Evolutionary conservation across 2,329 filamentous ascomycete genomes (phyloP).

Genomic region (Aureobasidium namibiae): DNA sequence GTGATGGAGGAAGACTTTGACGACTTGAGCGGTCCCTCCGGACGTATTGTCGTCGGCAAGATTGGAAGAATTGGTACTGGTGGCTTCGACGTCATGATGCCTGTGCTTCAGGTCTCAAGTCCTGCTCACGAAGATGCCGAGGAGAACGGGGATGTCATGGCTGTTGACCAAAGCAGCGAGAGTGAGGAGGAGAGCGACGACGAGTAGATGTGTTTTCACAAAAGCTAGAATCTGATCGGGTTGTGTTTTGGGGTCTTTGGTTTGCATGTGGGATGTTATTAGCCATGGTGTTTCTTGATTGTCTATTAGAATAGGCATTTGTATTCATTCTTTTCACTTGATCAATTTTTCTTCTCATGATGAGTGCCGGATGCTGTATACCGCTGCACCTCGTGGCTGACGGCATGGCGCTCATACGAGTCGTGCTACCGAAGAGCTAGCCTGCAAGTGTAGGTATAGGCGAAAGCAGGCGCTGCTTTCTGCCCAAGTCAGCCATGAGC

Average conservation of each 20-base stretch:
- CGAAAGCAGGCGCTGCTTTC: background rate
- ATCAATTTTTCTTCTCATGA: background rate
- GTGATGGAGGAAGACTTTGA: constrained; percentile 87
- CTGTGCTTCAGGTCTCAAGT: background rate
- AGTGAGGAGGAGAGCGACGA: constrained; percentile 12
- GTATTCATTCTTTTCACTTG: constrained; percentile 6
- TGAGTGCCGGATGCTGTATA: background rate
- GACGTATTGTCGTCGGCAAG: constrained; percentile 78
- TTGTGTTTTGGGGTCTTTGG: background rate
- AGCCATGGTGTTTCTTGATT: constrained; percentile 5
- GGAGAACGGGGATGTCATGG: constrained; percentile 8
- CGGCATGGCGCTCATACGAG: background rate
- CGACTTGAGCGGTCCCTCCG: constrained; percentile 74
- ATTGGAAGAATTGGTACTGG: constrained; percentile 81
- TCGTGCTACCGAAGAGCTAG: background rate
- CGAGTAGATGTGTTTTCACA: constrained; percentile 2
- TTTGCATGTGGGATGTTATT: constrained; percentile 5
- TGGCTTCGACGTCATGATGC: constrained; percentile 71
- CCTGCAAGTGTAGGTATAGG: background rate
- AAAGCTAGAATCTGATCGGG: background rate
- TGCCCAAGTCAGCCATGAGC: background rate
- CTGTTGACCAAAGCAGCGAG: constrained; percentile 9
- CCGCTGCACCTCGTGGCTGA: background rate
- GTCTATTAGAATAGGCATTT: background rate
- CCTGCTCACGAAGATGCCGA: background rate